phyloP scores from a whole-genome alignment of 2,329 filamentous ascomycete species.

The Aspergillus sp. region DNA sequence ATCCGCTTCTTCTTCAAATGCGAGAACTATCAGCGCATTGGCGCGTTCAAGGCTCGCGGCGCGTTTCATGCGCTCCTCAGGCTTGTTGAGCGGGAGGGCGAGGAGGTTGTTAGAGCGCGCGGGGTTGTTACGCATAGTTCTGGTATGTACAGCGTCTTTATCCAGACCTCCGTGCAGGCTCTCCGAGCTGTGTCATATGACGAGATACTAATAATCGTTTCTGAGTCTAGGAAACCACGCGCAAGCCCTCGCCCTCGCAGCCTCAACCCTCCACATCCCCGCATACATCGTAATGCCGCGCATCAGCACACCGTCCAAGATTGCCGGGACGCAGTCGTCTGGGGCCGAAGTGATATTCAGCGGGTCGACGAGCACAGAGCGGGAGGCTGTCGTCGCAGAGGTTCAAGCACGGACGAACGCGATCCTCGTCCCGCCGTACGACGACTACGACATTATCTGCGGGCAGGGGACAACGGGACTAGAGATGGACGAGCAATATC shows the following conservation, averaged over 20 bases:
- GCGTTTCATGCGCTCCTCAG: constrained; percentile 84
- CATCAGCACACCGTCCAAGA: constrained; percentile 85
- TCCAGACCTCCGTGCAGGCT: too few species aligned
- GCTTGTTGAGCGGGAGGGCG: constrained; percentile 65
- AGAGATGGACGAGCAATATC: constrained; percentile 78
- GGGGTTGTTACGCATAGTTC: constrained; percentile 91
- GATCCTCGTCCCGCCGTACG: constrained; percentile 83
- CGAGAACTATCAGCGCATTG: constrained; percentile 88
- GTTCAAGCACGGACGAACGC: constrained; percentile 75
- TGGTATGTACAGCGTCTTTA: constrained; percentile 56
- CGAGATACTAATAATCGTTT: not conserved
- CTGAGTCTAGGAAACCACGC: constrained; percentile 79
- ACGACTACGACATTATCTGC: constrained; percentile 88
- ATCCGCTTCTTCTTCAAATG: constrained; percentile 90
- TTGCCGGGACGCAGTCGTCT: constrained; percentile 78
- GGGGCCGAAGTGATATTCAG: constrained; percentile 80
- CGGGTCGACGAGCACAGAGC: constrained; percentile 77
- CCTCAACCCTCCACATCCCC: constrained; percentile 71
- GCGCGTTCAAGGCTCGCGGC: constrained; percentile 90
- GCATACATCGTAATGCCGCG: constrained; percentile 90
- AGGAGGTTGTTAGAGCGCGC: constrained; percentile 63
- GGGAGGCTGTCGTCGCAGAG: constrained; percentile 74
- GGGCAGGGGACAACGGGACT: constrained; percentile 90
- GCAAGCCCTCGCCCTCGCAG: constrained; percentile 86
- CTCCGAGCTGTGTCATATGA: too few species aligned